Percentiles rank a stretch among this genome's conserved stretches.
Conservation (phyloP, 2,329 filamentous ascomycete species). For the Talaromyces islandicus region DNA sequence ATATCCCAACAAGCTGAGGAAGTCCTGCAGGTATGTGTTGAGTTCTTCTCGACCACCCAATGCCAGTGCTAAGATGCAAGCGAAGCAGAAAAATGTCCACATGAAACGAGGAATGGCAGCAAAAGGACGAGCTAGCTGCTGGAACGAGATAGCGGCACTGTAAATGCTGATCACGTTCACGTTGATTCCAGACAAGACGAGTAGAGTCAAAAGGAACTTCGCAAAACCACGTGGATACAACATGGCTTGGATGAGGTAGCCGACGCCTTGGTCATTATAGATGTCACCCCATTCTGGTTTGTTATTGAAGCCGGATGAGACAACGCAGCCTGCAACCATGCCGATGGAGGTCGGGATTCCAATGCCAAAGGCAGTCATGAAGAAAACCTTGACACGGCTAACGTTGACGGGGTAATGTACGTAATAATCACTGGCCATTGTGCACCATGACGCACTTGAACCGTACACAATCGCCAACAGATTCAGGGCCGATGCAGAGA, state of each 20-base stretch:
- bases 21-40: slow-evolving; percentile 41
- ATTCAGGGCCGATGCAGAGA: slow-evolving; percentile 37
- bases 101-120: slow-evolving; percentile 42
- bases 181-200: slow-evolving; percentile 39
- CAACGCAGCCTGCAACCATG: slow-evolving; percentile 42
- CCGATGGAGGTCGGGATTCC: slow-evolving; percentile 45
- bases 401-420: slow-evolving; percentile 45
- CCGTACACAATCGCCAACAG: slow-evolving; percentile 45
- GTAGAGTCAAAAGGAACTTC: slow-evolving; percentile 36
- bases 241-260: slow-evolving; percentile 41
- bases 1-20: slow-evolving; percentile 46
- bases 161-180: slow-evolving; percentile 44
- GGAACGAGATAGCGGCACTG: slow-evolving; percentile 27
- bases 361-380: slow-evolving; percentile 45
- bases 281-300: slow-evolving; percentile 34
- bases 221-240: slow-evolving; percentile 43
- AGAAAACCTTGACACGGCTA: slow-evolving; percentile 42
- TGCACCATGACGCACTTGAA: slow-evolving; percentile 45
- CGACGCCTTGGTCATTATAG: slow-evolving; percentile 36
- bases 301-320: slow-evolving; percentile 38
- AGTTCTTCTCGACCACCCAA: slow-evolving; percentile 40
- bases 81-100: slow-evolving; percentile 44
- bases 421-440: slow-evolving; percentile 43
- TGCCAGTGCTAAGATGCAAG: slow-evolving; percentile 40
- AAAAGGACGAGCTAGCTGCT: slow-evolving; percentile 39